Conservation (phyloP, 257 asterid genomes). For the Nicotiana tomentosiformis region DNA sequence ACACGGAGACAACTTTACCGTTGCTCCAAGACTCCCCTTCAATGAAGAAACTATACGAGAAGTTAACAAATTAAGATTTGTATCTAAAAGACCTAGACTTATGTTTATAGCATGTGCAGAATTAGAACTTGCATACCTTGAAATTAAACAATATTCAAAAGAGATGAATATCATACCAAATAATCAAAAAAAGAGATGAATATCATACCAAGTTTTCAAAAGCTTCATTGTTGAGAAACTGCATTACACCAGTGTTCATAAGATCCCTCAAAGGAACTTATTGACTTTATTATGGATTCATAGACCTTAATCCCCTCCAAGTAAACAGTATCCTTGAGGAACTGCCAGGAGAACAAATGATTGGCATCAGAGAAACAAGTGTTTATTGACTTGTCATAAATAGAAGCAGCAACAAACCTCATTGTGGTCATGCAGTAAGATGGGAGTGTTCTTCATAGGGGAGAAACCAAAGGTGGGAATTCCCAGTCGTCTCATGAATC, state of each 20-base stretch:
- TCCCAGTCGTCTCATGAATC: conserved; percentile 67
- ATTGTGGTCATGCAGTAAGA: conserved; percentile 87
- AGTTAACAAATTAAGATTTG: neutral
- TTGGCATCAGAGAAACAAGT: conserved; percentile 3
- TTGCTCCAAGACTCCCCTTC: too few species aligned
- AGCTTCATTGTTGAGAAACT: neutral
- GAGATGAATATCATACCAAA: neutral
- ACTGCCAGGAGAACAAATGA: conserved; percentile 34
- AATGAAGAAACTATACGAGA: neutral
- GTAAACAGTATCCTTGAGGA: conserved; percentile 60
- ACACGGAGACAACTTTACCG: too few species aligned
- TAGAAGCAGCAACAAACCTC: conserved; percentile 46
- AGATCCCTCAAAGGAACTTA: conserved; percentile 46
- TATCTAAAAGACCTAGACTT: neutral
- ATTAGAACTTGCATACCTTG: neutral
- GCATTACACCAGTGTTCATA: neutral
- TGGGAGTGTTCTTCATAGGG: conserved; percentile 91
- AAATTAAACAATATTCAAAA: neutral
- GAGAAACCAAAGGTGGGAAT: conserved; percentile 90
- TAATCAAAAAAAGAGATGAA: neutral
- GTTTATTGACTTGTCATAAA: neutral
- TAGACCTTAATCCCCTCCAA: conserved; percentile 76
- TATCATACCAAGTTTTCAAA: neutral
- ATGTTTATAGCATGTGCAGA: neutral
- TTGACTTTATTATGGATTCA: conserved; percentile 61